A percentile compares a stretch with the other conserved stretches of the same genome.
phyloP scores from a whole-genome alignment of 2,329 filamentous ascomycete genomes.

The Aureobasidium namibiae region DNA sequence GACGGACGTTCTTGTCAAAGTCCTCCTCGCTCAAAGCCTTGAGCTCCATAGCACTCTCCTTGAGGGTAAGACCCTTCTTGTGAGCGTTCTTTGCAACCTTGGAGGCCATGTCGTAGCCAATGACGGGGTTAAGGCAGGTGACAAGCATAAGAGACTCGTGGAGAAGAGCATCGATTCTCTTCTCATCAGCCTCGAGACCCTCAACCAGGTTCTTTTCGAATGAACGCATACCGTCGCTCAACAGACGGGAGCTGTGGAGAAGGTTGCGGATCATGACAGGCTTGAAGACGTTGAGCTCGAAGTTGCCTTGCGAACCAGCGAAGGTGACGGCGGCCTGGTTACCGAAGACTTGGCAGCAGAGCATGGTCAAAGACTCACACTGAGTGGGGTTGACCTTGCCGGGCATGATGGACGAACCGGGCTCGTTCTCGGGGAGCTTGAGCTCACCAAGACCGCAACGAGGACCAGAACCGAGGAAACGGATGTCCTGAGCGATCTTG shows the following conservation, averaged over 20 bases:
- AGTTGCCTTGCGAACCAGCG: conserved; percentile 94
- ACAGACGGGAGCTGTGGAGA: conserved; percentile 79
- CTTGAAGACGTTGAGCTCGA: conserved; percentile 99
- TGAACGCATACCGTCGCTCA: conserved; percentile 86
- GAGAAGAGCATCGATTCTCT: conserved; percentile 80
- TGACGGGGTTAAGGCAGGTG: conserved; percentile 94
- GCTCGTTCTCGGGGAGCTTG: conserved; percentile 92
- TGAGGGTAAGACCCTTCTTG: conserved; percentile 93
- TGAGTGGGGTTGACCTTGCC: conserved; percentile 99
- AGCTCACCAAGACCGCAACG: conserved; percentile 94
- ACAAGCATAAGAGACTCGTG: conserved; percentile 98
- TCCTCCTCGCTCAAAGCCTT: conserved; percentile 80
- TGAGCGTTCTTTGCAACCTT: conserved; percentile 98
- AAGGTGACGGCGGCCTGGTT: conserved; percentile 92
- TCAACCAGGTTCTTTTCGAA: conserved; percentile 90
- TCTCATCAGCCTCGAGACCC: conserved; percentile 87
- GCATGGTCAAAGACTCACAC: conserved; percentile 95
- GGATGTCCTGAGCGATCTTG: conserved; percentile 97
- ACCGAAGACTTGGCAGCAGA: conserved; percentile 95
- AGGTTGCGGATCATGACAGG: conserved; percentile 92
- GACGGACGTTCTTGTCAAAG: conserved; percentile 81
- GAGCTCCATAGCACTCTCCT: conserved; percentile 88
- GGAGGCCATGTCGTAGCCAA: conserved; percentile 94
- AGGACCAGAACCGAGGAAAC: conserved; percentile 91
- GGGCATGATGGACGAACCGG: conserved; percentile 96